These are phyloP conservation scores for Tribonema minus DNA, from an alignment of 108 stramenopile species.

Conservation along the genomic window DNA sequence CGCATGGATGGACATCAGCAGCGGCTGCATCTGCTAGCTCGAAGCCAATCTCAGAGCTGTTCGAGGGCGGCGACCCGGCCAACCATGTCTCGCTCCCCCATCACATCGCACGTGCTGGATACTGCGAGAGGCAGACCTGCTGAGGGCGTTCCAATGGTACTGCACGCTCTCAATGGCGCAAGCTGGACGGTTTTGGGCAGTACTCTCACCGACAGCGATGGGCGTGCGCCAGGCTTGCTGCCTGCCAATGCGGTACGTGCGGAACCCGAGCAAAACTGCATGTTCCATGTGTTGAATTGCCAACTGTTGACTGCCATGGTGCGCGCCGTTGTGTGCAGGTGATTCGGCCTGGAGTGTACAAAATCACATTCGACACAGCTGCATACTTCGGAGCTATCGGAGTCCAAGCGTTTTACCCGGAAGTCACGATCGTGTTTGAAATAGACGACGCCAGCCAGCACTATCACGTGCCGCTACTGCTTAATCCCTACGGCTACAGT, in stretches of 20 bases:
- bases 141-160: constrained; percentile 29
- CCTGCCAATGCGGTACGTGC: constrained; percentile 2
- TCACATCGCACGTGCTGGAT: constrained; percentile 44
- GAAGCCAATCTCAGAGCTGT: too few species aligned
- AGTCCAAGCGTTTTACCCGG: constrained; percentile 37
- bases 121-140: constrained; percentile 33
- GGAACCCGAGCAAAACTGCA: background rate
- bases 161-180: constrained; percentile 2
- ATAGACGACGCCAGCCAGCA: constrained; percentile 24
- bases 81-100: constrained; percentile 18
- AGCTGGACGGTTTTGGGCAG: constrained; percentile 1
- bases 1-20: too few species aligned
- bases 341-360: constrained; percentile 23
- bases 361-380: constrained; percentile 41
- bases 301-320: background rate
- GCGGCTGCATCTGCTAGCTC: too few species aligned
- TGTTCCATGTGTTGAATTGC: background rate
- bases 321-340: background rate
- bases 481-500: constrained; percentile 46
- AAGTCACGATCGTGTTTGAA: constrained; percentile 31
- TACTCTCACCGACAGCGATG: constrained; percentile 31
- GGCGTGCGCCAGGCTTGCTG: constrained; percentile 31
- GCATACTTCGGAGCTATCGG: constrained; percentile 14
- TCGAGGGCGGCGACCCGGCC: too few species aligned
- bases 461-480: constrained; percentile 40